These are phyloP conservation scores for Cercospora sesami DNA, from an alignment of 2,329 filamentous ascomycete genomes.

Conservation along the genomic window DNA sequence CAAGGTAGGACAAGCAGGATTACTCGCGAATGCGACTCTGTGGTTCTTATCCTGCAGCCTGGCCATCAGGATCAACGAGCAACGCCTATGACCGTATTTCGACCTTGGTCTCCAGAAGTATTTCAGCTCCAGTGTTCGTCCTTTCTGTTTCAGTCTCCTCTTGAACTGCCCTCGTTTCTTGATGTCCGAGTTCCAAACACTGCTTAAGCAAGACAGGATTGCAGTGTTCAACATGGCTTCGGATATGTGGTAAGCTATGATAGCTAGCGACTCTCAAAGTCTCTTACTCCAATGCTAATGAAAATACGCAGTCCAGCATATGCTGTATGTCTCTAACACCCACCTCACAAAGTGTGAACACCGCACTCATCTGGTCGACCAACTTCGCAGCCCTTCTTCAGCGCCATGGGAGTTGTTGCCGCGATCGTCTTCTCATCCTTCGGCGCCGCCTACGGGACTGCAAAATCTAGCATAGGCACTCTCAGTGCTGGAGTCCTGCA, in stretches of 20 bases:
- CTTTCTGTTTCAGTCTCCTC: neutral
- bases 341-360: neutral
- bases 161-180: neutral
- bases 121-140: neutral
- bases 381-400: constrained; percentile 23
- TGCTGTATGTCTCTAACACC: neutral
- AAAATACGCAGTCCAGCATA: neutral
- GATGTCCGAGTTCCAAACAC: neutral
- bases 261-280: neutral
- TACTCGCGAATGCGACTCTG: neutral
- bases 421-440: constrained; percentile 25
- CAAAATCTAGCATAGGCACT: constrained; percentile 24
- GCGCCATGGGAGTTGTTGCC: constrained; percentile 22
- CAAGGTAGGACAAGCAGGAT: neutral
- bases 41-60: neutral
- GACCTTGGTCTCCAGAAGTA: neutral
- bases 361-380: neutral
- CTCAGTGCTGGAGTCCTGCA: constrained; percentile 19
- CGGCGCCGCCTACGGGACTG: constrained; percentile 25
- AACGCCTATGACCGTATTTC: neutral
- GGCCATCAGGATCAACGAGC: neutral
- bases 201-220: neutral
- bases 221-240: neutral
- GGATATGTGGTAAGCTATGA: constrained; percentile 4
- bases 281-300: neutral